Evolutionary conservation across 345 rosid species (phyloP), one percentile per base, ranked within the genome.

Genomic region (Populus euphratica): DNA sequence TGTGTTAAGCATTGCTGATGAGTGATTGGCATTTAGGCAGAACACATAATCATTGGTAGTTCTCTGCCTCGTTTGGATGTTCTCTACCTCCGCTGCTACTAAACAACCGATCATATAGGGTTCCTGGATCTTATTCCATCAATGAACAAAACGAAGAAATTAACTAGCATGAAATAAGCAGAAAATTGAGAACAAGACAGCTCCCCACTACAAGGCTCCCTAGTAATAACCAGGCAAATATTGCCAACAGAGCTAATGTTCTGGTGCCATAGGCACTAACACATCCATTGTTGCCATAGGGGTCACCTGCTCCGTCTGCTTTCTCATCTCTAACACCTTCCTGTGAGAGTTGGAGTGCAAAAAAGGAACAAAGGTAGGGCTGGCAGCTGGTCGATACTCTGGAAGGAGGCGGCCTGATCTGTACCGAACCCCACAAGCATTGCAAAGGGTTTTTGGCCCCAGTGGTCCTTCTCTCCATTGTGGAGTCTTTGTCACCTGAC

Each of bases 391-490:
- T 20, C 97, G 93, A 83, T 94, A 94, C 78, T 94, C 97, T 0
- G 96, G 97, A 78, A 88, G 78, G 71, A 92, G 96, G 77, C 97
- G 93, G 65, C 97, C 98, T 4, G 96, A 91, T 80, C 97, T 88
- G 81, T 85, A 92, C 18, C 98, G 90, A 61, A 94, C 97, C 31
- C 98, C 98, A 49, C 98, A 94, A 39, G 97, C 98, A 73, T 92
- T 94, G 87, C 98, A 94, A 8, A 94, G 94, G 23, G 97, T 94
- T 87, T 89, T 94, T n/a, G 92, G 96, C 5, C 98, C 98, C 82
- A 59, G 73, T 4, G 98, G 98, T 23, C 98, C 98, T 85, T 91
- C 97, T 79, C 98, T 91, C 98, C 98, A 94, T 78, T 94, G 97
- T 6, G 97, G 97, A 74, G 97, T 94, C 80, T 83, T 88, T 2